A percentile compares a stretch with the other conserved stretches of the same genome.
phyloP scores from a whole-genome alignment of 1,139 yeast species.

The Candida smagusa region DNA sequence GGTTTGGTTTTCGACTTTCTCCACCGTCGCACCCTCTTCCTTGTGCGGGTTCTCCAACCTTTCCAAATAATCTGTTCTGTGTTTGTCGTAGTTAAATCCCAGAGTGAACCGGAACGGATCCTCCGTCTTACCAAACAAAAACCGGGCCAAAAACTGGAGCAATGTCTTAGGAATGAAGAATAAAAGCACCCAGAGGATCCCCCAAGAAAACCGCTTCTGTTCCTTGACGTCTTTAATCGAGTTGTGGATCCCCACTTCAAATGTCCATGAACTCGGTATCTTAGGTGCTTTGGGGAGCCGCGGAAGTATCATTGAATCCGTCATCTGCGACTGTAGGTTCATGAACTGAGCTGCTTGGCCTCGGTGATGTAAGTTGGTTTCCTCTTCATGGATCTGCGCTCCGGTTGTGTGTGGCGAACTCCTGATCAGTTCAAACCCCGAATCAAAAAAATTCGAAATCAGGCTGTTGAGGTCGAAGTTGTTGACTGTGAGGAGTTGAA shows the following conservation, averaged over 20 bases:
- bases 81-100: constrained; percentile 14
- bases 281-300: constrained; percentile 42
- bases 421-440: constrained; percentile 35
- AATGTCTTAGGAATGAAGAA: constrained; percentile 46
- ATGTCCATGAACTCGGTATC: constrained; percentile 40
- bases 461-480: constrained; percentile 51
- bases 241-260: constrained; percentile 45
- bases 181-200: constrained; percentile 37
- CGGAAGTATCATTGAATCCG: constrained; percentile 35
- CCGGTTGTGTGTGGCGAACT: constrained; percentile 8
- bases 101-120: constrained; percentile 11
- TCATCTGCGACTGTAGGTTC: constrained; percentile 34
- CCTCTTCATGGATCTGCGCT: constrained; percentile 10
- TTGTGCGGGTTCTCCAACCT: constrained; percentile 3
- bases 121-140: constrained; percentile 20
- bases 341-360: constrained; percentile 10
- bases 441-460: constrained; percentile 49
- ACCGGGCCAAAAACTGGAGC: constrained; percentile 26
- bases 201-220: constrained; percentile 4
- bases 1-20: not conserved
- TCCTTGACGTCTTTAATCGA: constrained; percentile 21
- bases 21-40: not conserved
- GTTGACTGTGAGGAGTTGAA: constrained; percentile 37
- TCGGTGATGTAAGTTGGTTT: constrained; percentile 1
- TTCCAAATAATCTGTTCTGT: constrained; percentile 9